These are phyloP conservation scores for Sphaerostilbella broomeana DNA, from an alignment of 2,329 filamentous ascomycete genomes.

Conservation along the genomic window DNA sequence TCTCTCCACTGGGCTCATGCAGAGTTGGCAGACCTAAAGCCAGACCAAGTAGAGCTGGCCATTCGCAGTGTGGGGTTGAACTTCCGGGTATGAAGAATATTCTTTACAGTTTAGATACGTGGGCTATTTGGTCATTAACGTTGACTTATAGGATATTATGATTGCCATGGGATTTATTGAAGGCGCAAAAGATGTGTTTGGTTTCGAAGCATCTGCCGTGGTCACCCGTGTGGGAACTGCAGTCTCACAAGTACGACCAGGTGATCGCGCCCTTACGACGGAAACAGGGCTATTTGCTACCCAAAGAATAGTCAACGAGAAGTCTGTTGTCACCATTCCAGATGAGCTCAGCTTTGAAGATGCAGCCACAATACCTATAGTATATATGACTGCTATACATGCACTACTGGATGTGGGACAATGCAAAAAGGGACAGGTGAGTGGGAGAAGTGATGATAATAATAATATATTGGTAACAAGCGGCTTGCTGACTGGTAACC, in stretches of 20 bases:
- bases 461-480: background rate
- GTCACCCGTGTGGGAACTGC: constrained; percentile 14
- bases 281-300: constrained; percentile 4
- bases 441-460: background rate
- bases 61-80: constrained; percentile 7
- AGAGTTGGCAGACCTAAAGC: background rate
- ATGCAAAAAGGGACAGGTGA: constrained; percentile 16
- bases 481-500: background rate
- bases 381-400: constrained; percentile 25
- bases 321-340: constrained; percentile 22
- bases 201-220: constrained; percentile 25
- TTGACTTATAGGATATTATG: constrained; percentile 12
- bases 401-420: constrained; percentile 16
- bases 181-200: constrained; percentile 15
- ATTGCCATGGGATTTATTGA: constrained; percentile 7
- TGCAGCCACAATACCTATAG: constrained; percentile 25
- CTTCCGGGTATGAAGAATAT: background rate
- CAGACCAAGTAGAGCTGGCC: constrained; percentile 3
- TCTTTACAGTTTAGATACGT: background rate
- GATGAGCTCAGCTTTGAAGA: constrained; percentile 21
- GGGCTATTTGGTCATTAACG: background rate
- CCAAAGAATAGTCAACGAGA: background rate
- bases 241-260: constrained; percentile 19
- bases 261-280: constrained; percentile 28
- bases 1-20: constrained; percentile 2